Conservation (phyloP, 495 filamentous ascomycete genomes). For the Thermothielavioides terrestris region DNA sequence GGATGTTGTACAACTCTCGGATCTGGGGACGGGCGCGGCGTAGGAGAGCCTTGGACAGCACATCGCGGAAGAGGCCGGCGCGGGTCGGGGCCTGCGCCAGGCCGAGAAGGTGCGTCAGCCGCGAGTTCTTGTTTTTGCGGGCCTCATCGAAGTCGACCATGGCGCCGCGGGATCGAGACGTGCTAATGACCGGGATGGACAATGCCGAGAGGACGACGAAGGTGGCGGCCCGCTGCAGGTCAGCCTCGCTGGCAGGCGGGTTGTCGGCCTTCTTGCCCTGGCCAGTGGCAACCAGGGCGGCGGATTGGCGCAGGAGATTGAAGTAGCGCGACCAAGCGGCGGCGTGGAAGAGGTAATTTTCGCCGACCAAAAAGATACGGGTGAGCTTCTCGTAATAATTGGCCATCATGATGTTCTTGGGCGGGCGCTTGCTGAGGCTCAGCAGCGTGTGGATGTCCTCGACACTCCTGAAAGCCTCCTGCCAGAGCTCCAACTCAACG, state of each 20-base stretch:
- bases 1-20: constrained; percentile 91
- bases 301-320: constrained; percentile 86
- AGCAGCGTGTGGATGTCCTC: constrained; percentile 99
- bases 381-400: constrained; percentile 99
- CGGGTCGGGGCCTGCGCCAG: constrained; percentile 85
- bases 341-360: constrained; percentile 98
- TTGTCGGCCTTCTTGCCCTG: constrained; percentile 89
- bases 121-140: constrained; percentile 96
- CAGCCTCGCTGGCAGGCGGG: constrained; percentile 76
- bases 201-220: constrained; percentile 94
- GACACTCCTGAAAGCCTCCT: constrained; percentile 97
- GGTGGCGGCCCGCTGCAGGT: constrained; percentile 77
- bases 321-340: constrained; percentile 96
- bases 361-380: constrained; percentile 94
- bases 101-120: constrained; percentile 88
- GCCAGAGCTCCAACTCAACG: constrained; percentile 96
- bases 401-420: constrained; percentile 99
- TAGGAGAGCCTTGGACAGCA: constrained; percentile 84
- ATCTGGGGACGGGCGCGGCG: constrained; percentile 90
- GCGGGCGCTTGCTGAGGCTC: constrained; percentile 94
- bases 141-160: constrained; percentile 95
- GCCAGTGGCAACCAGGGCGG: constrained; percentile 72
- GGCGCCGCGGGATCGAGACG: constrained; percentile 87
- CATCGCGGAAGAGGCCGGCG: constrained; percentile 88
- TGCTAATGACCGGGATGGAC: constrained; percentile 97